Conservation (phyloP, 2,329 filamentous ascomycete genomes). For the Stylonectria norvegica region DNA sequence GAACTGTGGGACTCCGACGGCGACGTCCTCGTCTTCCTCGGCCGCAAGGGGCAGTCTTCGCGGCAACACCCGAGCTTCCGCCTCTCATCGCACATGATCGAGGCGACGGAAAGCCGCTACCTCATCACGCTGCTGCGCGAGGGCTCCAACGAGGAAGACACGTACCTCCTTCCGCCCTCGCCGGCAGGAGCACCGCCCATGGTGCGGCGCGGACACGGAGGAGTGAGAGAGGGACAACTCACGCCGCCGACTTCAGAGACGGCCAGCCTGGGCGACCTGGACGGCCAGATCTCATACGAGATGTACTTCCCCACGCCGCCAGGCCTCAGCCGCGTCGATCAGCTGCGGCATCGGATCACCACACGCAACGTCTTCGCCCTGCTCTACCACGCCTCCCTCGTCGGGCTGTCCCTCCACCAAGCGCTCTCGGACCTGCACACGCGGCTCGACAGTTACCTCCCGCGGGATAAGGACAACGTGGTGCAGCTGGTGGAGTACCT, state of each 20-base stretch:
- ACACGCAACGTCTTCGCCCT: slow-evolving; percentile 68
- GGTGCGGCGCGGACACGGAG: slow-evolving; percentile 22
- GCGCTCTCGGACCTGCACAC: slow-evolving; percentile 60
- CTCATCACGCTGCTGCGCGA: slow-evolving; percentile 53
- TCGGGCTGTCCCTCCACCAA: slow-evolving; percentile 61
- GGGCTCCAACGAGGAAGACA: slow-evolving; percentile 46
- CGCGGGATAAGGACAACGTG: slow-evolving; percentile 53
- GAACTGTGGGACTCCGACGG: slow-evolving; percentile 61
- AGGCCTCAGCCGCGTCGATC: slow-evolving; percentile 45
- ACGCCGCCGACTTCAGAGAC: slow-evolving; percentile 43
- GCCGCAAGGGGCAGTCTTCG: slow-evolving; percentile 40
- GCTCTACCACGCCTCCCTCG: slow-evolving; percentile 60
- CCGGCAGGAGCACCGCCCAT: slow-evolving; percentile 40
- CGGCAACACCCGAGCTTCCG: slow-evolving; percentile 49
- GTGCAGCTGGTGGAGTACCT: slow-evolving; percentile 61
- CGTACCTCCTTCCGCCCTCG: slow-evolving; percentile 36
- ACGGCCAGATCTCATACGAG: slow-evolving; percentile 57
- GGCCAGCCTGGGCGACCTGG: slow-evolving; percentile 31
- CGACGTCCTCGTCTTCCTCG: slow-evolving; percentile 57
- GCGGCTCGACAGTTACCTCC: slow-evolving; percentile 58
- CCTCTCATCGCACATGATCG: slow-evolving; percentile 56
- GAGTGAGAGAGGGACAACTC: slow-evolving; percentile 10
- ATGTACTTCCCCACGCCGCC: slow-evolving; percentile 60
- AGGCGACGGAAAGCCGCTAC: slow-evolving; percentile 53
- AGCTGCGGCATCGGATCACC: slow-evolving; percentile 58